phyloP scores from a whole-genome alignment of 495 filamentous ascomycete species.

The Aspergillus sclerotiicarbonarius region DNA sequence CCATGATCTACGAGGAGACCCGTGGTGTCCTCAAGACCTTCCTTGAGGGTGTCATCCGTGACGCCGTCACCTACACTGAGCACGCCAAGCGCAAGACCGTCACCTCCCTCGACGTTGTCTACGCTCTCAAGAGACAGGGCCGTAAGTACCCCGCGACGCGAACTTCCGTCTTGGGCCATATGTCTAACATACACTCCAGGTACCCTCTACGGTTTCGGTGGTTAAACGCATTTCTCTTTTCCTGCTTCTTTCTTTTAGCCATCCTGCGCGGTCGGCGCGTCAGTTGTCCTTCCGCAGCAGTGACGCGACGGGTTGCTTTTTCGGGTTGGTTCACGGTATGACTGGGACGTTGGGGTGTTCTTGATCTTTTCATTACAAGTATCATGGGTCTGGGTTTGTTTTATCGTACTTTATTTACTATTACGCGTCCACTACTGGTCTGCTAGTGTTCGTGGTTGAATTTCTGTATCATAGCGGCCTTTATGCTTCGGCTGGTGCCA shows the following conservation, averaged over 20 bases:
- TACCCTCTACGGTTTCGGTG: conserved; percentile 99
- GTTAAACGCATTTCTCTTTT: conserved; percentile 59
- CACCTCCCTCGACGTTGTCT: conserved; percentile 95
- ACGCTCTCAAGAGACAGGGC: conserved; percentile 95
- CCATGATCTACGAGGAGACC: conserved; percentile 99
- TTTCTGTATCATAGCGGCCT: conserved; percentile 52
- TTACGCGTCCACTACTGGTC: conserved; percentile 46
- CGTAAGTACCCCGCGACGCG: conserved; percentile 47
- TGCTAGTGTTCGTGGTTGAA: conserved; percentile 45
- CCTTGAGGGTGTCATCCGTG: conserved; percentile 99
- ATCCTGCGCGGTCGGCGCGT: conserved; percentile 39
- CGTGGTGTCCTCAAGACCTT: conserved; percentile 99
- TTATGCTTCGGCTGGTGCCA: conserved; percentile 44
- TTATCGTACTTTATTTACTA: conserved; percentile 41
- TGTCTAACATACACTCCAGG: conserved; percentile 34
- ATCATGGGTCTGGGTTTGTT: conserved; percentile 53
- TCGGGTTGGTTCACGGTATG: conserved; percentile 50
- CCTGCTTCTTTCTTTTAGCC: conserved; percentile 31
- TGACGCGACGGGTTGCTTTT: conserved; percentile 41
- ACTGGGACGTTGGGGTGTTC: conserved; percentile 54
- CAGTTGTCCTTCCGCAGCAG: conserved; percentile 31
- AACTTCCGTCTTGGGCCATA: conserved; percentile 10
- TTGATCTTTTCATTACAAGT: conserved; percentile 43
- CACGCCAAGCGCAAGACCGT: conserved; percentile 99
- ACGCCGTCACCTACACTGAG: conserved; percentile 98